phyloP scores from a whole-genome alignment of 192 early-diverging fungal genomes.

The Entomortierella parvispora region DNA sequence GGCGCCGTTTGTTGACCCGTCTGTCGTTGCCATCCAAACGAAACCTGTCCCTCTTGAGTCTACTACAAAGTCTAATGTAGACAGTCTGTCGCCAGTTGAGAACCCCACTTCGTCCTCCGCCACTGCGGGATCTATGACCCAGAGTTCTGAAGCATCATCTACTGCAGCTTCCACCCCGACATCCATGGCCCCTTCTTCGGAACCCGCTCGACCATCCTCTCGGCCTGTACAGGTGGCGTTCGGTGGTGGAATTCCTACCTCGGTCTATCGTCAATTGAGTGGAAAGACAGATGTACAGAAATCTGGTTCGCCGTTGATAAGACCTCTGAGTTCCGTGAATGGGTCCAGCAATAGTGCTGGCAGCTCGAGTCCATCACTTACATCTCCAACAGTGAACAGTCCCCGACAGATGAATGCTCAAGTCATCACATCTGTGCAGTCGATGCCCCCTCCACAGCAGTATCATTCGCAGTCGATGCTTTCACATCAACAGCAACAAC shows the following conservation, averaged over 20 bases:
- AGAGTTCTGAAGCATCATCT: neutral
- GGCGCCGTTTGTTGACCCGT: constrained; percentile 26
- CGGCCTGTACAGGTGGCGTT: constrained; percentile 52
- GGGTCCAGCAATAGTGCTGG: constrained; percentile 25
- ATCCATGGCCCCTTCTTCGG: constrained; percentile 12
- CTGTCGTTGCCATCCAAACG: constrained; percentile 28
- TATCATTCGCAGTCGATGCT: neutral
- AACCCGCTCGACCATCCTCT: constrained; percentile 22
- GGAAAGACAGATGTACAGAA: constrained; percentile 58
- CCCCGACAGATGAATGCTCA: constrained; percentile 39
- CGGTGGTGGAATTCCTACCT: constrained; percentile 66
- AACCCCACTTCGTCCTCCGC: constrained; percentile 1
- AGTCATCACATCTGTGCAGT: neutral
- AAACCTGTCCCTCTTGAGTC: constrained; percentile 10
- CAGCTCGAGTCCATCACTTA: constrained; percentile 36
- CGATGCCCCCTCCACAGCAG: neutral
- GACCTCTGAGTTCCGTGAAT: constrained; percentile 33
- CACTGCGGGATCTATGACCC: constrained; percentile 19
- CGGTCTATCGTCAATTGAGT: constrained; percentile 68
- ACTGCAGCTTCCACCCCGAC: constrained; percentile 4
- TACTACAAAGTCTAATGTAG: constrained; percentile 6
- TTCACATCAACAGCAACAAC: constrained; percentile 15
- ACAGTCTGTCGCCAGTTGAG: too few species aligned
- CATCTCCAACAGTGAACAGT: constrained; percentile 31
- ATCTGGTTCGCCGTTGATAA: constrained; percentile 34